phyloP scores from a whole-genome alignment of 257 asterid genomes.

The Fraxinus pennsylvanica region DNA sequence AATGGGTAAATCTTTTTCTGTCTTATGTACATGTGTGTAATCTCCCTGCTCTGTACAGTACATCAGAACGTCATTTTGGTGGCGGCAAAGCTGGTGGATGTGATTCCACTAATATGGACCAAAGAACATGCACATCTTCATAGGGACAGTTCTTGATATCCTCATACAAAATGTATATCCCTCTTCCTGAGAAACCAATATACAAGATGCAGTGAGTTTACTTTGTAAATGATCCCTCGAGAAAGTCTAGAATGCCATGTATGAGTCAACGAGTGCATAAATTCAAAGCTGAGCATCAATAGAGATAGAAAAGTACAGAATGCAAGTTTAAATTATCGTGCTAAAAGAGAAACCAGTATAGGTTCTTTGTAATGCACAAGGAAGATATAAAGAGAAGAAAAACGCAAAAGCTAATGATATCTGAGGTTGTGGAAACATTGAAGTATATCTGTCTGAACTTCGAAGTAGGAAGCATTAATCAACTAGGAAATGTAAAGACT shows the following conservation, averaged over 20 bases:
- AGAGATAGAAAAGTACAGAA: background rate
- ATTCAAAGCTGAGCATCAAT: background rate
- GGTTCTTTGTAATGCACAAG: background rate
- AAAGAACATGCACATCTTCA: slow-evolving; percentile 90
- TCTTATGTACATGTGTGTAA: slow-evolving; percentile 47
- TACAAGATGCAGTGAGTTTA: background rate
- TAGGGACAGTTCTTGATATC: slow-evolving; percentile 93
- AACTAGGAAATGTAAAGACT: background rate
- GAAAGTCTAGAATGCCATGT: background rate
- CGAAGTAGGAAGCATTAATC: slow-evolving; percentile 9
- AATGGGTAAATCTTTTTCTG: slow-evolving; percentile 27
- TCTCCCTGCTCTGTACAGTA: slow-evolving; percentile 26
- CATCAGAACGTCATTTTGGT: slow-evolving; percentile 44
- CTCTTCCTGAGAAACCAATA: slow-evolving; percentile 55
- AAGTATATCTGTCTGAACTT: background rate
- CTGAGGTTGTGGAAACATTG: background rate
- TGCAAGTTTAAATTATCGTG: background rate
- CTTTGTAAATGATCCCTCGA: background rate
- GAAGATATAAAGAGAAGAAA: background rate
- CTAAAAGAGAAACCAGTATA: background rate
- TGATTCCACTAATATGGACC: slow-evolving; percentile 90
- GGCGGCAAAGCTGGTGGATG: slow-evolving; percentile 68
- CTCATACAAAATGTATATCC: slow-evolving; percentile 88
- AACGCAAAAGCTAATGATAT: background rate
- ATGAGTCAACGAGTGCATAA: background rate